Evolutionary conservation across 305 asterid species (phyloP), one percentile per base, ranked within the genome.

Genomic region (Andrographis paniculata): DNA sequence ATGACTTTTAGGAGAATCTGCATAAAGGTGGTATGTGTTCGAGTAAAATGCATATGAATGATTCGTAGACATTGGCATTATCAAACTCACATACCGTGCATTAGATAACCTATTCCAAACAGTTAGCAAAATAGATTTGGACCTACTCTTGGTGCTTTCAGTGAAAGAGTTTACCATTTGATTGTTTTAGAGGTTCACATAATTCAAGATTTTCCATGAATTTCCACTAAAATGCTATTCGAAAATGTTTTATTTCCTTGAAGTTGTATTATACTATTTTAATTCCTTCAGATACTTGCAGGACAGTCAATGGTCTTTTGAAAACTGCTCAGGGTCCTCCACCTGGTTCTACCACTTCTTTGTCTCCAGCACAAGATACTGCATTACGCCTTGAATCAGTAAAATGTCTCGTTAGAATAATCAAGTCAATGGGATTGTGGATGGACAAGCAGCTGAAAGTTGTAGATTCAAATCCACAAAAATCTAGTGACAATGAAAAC

Each of bases 311-410:
- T 61, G 99, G 99, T 56, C 99, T 91, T 61, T 83, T 87, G 49
- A 91, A 84, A 81, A 91, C 99, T 60, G 93, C 99, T 53, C 72
- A 80, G 57, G 99, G 99, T 56, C 95, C 96, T 31, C 94, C 96
- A 48, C 76, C 99, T 65, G 99, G 96, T 61, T 86, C 96, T 9
- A 55, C 84, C 36, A 75, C 95, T 53, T 69, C 91, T 58, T 66
- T 91, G 77, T 75, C 96, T 50, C 89, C 87, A 36, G 85, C 71
- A 63, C 99, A 91, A 65, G 96, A 91, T 60, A 68, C 73, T 59
- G 79, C 96, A 40, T 86, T 91, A 69, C 96, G 94, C 47, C 84
- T 76, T 69, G 99, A 87, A 79, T 80, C 99, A 28, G 96, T 91
- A 17, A 91, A 75, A 58, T 91, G 99, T 69, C 80, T 87, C 74